These are phyloP conservation scores for Acorus calamus DNA, from an alignment of 106 monocot genomes.

Conservation along the genomic window DNA sequence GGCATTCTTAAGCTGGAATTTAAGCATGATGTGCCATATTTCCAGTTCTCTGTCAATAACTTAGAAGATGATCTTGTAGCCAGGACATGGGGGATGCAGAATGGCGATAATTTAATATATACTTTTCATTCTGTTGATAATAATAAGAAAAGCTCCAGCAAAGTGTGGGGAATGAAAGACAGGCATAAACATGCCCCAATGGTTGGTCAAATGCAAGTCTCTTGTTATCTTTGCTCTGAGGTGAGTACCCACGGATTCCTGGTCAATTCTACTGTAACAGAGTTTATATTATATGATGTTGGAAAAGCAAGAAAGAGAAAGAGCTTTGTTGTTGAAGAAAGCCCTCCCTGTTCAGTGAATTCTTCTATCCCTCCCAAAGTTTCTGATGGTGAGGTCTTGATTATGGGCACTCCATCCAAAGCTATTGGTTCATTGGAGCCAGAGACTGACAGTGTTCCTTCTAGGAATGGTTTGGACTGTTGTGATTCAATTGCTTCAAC, in stretches of 20 bases:
- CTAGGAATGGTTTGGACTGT: constrained; percentile 14
- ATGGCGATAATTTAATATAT: constrained; percentile 69
- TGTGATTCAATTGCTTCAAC: constrained; percentile 26
- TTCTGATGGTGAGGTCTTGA: constrained; percentile 7
- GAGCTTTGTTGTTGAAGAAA: constrained; percentile 27
- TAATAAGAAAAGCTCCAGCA: constrained; percentile 28
- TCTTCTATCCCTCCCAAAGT: constrained; percentile 14
- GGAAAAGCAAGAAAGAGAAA: constrained; percentile 9
- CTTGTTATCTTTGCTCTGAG: constrained; percentile 75
- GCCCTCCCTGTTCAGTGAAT: constrained; percentile 14
- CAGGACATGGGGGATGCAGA: constrained; percentile 60
- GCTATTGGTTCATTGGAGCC: constrained; percentile 11
- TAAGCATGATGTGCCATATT: constrained; percentile 30
- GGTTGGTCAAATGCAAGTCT: constrained; percentile 89
- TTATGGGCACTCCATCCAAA: constrained; percentile 4
- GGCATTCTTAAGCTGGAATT: constrained; percentile 60
- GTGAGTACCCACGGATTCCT: constrained; percentile 31
- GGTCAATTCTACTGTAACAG: constrained; percentile 46
- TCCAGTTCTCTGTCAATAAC: constrained; percentile 57
- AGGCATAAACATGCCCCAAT: constrained; percentile 23
- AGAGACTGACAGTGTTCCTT: constrained; percentile 4
- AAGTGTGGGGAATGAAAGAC: constrained; percentile 24
- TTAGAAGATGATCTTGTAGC: constrained; percentile 56
- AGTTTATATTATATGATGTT: constrained; percentile 8
- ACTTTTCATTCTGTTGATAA: constrained; percentile 47